Base-by-base conservation (phyloP, 768 basidiomycete species). In the Amanita thiersii region DNA sequence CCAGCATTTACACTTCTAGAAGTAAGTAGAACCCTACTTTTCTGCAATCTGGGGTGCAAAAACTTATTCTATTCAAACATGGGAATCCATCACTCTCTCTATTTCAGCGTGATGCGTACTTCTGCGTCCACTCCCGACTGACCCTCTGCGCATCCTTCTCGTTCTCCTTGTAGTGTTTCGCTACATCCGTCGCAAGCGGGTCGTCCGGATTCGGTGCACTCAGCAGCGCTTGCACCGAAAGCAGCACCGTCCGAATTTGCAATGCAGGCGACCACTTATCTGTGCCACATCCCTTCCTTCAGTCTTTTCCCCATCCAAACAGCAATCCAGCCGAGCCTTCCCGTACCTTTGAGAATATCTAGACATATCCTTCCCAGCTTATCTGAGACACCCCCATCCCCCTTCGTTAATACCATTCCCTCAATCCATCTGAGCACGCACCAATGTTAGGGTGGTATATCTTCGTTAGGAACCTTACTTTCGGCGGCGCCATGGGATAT, bases 371-470 rank as follows among this genome's bases (percentile, higher is more conserved):
- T 80, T 25, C 96, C 96, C 21, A 99, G 84, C 64, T 99, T 99
- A 64, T 99, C 94, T 98, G 52, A 21, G 34, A 21, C 19, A 37
- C 32, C 23, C 46, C 18, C 51, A 25, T 17, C 34, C 24, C 44
- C 20, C 29, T 28, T 12, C 20, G 40, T 24, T 20, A 24, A 39
- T 18, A 43, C 29, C 24, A 12, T 44, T 14, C 45, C 17, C 30
- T 25, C 20, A 38, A 19, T 24, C 19, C 36, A 33, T n/a, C n/a
- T n/a, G n/a, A n/a, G n/a, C 35, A 63, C 87, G 55, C 57, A 96
- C 94, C 94, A 66, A 99, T 99, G 62, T 99, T 99, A 36, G 96
- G 93, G 63, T 97, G 92, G 69, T 94, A 93, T 70, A 97, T 94
- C 81, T 92, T 93, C 43, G 93, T 96, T 52, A 96, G 68, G 68